Conservation (phyloP, 139 green algal species). For the Cymbomonas tetramitiformis region DNA sequence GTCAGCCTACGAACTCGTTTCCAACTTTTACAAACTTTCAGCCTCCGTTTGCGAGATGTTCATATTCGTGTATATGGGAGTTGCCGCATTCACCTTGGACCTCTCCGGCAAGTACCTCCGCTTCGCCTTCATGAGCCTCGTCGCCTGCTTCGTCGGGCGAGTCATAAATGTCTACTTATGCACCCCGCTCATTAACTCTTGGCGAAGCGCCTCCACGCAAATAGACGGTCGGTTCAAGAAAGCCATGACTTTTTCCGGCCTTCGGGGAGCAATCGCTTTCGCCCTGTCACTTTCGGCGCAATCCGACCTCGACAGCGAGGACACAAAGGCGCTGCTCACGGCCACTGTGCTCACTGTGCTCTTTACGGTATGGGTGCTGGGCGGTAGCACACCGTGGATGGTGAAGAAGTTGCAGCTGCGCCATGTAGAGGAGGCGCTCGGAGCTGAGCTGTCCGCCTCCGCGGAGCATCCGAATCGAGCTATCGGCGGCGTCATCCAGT, state of each 20-base stretch:
- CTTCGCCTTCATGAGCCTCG: background rate
- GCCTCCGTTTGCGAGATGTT: slow-evolving; percentile 54
- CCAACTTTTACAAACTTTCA: slow-evolving; percentile 39
- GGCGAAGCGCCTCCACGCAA: background rate
- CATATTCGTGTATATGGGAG: slow-evolving; percentile 59
- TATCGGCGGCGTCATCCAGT: too few species aligned
- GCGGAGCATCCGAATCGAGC: too few species aligned
- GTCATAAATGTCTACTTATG: slow-evolving; percentile 11
- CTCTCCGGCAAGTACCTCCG: background rate
- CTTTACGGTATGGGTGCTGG: slow-evolving; percentile 19
- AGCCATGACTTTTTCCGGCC: slow-evolving; percentile 16
- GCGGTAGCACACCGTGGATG: slow-evolving; percentile 10
- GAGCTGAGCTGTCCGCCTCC: too few species aligned
- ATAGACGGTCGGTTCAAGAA: too few species aligned
- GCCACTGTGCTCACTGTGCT: slow-evolving; percentile 17
- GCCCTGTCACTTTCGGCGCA: slow-evolving; percentile 11
- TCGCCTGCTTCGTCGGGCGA: slow-evolving; percentile 7
- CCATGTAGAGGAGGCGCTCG: too few species aligned
- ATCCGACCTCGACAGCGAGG: background rate
- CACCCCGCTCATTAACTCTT: slow-evolving; percentile 12
- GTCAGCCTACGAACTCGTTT: slow-evolving; percentile 30
- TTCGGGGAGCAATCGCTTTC: slow-evolving; percentile 28
- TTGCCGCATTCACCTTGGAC: background rate
- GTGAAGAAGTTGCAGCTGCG: background rate
- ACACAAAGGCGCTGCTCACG: slow-evolving; percentile 4